Conservation (phyloP, 2,329 filamentous ascomycete genomes). For the Aspergillus melleus region DNA sequence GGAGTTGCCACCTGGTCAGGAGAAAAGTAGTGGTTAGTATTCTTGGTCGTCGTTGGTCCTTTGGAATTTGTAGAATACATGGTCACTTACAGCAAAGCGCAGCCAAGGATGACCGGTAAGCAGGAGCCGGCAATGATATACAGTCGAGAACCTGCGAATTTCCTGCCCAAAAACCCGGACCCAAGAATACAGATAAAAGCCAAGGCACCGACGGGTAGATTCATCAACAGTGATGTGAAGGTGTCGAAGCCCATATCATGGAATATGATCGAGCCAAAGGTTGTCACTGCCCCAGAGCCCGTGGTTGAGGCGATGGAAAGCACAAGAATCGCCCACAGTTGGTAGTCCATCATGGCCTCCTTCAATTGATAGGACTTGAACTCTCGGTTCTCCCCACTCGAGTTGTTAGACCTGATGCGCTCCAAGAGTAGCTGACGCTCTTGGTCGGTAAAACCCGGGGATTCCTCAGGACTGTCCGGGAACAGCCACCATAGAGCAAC, state of each 20-base stretch:
- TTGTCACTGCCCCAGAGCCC: constrained; percentile 6
- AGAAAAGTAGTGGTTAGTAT: background rate
- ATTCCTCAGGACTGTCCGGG: constrained; percentile 4
- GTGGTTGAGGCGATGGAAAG: constrained; percentile 6
- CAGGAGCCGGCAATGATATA: constrained; percentile 9
- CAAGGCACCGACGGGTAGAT: constrained; percentile 9
- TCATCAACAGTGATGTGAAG: constrained; percentile 9
- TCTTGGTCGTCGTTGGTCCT: background rate
- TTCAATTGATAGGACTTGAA: no score
- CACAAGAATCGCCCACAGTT: background rate
- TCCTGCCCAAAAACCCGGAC: constrained; percentile 10
- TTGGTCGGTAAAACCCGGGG: constrained; percentile 6
- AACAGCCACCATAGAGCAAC: constrained; percentile 10
- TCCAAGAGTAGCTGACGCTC: background rate
- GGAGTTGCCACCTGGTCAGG: constrained; percentile 10
- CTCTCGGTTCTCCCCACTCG: no score
- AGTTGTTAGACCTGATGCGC: no score
- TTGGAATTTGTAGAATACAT: no score
- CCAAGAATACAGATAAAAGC: constrained; percentile 11
- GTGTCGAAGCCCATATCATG: constrained; percentile 10
- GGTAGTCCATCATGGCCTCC: no score
- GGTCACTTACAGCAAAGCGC: constrained; percentile 7
- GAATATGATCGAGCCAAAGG: constrained; percentile 14
- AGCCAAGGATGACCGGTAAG: constrained; percentile 11
- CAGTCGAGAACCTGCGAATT: constrained; percentile 5